Evolutionary conservation across 2,329 filamentous ascomycete genomes (phyloP), one percentile per base, ranked within the genome.

Genomic region (Curvularia sp.): DNA sequence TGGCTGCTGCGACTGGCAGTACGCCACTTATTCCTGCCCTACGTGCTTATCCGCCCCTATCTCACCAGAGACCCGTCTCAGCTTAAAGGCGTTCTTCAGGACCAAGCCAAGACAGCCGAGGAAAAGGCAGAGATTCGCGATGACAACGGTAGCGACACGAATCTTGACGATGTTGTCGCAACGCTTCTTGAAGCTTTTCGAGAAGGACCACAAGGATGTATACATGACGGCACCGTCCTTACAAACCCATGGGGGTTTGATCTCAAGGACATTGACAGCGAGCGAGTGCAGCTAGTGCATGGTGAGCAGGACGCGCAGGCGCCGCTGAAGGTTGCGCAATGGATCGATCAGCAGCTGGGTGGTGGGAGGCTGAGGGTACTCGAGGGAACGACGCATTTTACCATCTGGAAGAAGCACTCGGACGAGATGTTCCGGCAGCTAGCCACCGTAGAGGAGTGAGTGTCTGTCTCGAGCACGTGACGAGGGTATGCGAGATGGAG

Each of bases 181-280:
- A 39, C 27, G 41, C 49, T 63, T n/a, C 57, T 66, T 18, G 64
- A 69, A 41, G 53, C 64, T 13, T 69, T 66, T 43, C 64, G 53
- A 36, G 61, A 68, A 53, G 67, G 64, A 21, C 47, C 36, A 28
- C 57, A 28, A 27, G 66, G 66, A 2, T 62, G 48, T 47, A 53
- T 59, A 51, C 55, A 55, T 10, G 67, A 70, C 36, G 64, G 67
- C 5, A 53, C 25, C 21, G 53, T 66, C 27, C 57, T 68, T 15
- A 28, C 49, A 4, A 61, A 53, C 27, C 48, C 64, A 49, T 67
- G 67, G 67, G 66, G 67, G 10, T 68, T 70, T 56, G 52, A 65
- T 12, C 46, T 68, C 30, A 56, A 52, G 47, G 53, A 66, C 27
- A 39, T 67, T 4, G 59, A 69, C 10, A 57, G 32, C 32, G 59